These are phyloP conservation scores for Cladophialophora exuberans DNA, from an alignment of 2,329 filamentous ascomycete genomes.

Conservation along the genomic window DNA sequence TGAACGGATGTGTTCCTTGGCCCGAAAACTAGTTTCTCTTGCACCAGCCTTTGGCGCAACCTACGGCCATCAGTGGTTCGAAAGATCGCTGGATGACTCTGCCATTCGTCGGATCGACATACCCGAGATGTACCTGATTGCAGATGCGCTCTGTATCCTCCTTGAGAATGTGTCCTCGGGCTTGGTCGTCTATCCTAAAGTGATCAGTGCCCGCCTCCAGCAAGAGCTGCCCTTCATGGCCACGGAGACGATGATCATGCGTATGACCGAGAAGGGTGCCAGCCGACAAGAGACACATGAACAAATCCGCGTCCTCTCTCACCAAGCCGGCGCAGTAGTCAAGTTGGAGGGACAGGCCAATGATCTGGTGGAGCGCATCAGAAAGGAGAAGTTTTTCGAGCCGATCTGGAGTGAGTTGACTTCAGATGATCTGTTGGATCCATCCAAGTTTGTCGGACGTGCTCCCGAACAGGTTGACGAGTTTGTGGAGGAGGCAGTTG, in stretches of 20 bases:
- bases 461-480: constrained; percentile 57
- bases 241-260: constrained; percentile 76
- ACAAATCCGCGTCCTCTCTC: constrained; percentile 79
- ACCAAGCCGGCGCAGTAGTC: constrained; percentile 72
- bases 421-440: constrained; percentile 65
- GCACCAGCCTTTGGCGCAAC: constrained; percentile 65
- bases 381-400: constrained; percentile 71
- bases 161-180: constrained; percentile 70
- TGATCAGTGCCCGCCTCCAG: constrained; percentile 69
- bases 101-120: constrained; percentile 57
- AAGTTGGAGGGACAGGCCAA: constrained; percentile 75
- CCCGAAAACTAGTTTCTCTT: constrained; percentile 58
- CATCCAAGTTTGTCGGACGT: constrained; percentile 63
- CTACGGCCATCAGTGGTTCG: constrained; percentile 74
- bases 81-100: constrained; percentile 64
- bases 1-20: constrained; percentile 64
- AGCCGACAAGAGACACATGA: constrained; percentile 84
- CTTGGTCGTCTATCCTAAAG: constrained; percentile 76
- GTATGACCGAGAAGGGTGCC: constrained; percentile 69
- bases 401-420: constrained; percentile 68
- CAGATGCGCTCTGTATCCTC: constrained; percentile 69
- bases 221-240: constrained; percentile 87
- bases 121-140: constrained; percentile 68
- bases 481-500: constrained; percentile 56
- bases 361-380: constrained; percentile 80